Evolutionary conservation across 2,329 filamentous ascomycete genomes (phyloP).

Genomic region (Xylaria sp.): DNA sequence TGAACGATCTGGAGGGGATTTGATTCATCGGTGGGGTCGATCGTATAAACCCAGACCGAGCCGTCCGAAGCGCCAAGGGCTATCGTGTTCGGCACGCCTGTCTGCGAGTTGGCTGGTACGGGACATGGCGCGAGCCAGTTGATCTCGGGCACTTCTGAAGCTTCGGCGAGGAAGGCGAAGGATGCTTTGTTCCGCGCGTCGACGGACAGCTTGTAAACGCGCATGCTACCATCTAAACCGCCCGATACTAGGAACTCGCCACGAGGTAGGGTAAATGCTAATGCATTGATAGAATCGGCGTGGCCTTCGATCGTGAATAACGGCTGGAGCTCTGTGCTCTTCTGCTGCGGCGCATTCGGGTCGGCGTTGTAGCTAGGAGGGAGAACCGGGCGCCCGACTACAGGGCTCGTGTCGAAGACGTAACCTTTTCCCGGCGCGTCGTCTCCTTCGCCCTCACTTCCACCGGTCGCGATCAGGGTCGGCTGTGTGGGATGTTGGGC

Average conservation of each 20-base stretch:
- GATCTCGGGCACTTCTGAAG: conserved; percentile 91
- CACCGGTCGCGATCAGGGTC: conserved; percentile 84
- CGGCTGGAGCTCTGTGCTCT: conserved; percentile 63
- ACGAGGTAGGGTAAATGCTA: conserved; percentile 80
- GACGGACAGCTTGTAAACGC: conserved; percentile 66
- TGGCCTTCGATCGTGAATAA: conserved; percentile 86
- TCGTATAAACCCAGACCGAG: conserved; percentile 93
- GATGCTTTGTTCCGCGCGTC: conserved; percentile 53
- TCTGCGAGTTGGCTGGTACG: conserved; percentile 57
- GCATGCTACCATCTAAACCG: conserved; percentile 83
- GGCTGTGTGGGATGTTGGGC: conserved; percentile 85
- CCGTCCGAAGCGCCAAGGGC: conserved; percentile 90
- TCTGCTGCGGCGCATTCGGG: conserved; percentile 59
- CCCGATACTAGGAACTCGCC: conserved; percentile 88
- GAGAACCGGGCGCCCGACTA: conserved; percentile 69
- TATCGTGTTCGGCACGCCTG: conserved; percentile 68
- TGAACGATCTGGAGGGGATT: conserved; percentile 80
- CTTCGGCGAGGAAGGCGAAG: conserved; percentile 72
- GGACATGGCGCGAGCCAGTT: conserved; percentile 88
- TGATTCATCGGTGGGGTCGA: conserved; percentile 67
- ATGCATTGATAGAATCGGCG: conserved; percentile 85
- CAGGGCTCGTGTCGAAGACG: conserved; percentile 76
- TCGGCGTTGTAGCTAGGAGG: conserved; percentile 76
- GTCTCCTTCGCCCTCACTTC: conserved; percentile 65
- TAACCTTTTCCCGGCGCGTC: conserved; percentile 78